Percentiles rank a stretch among this genome's conserved stretches.
phyloP scores from a whole-genome alignment of 352 stramenopile genomes.

The Elongisporangium prolatum region DNA sequence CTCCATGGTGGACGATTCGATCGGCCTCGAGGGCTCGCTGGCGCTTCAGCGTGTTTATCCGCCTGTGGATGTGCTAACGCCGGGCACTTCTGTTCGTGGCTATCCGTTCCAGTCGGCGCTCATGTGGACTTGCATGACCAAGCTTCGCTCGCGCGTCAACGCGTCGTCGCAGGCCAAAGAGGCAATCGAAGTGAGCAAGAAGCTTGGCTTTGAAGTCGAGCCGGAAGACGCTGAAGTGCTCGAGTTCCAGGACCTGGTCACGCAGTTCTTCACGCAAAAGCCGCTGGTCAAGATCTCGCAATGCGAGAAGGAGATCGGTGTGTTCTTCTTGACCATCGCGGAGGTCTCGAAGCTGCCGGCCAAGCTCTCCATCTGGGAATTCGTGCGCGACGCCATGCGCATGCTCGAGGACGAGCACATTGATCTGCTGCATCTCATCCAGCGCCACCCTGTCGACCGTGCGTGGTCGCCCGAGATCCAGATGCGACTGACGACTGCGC shows the following conservation, averaged over 20 bases:
- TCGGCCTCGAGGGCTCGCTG: constrained; percentile 46
- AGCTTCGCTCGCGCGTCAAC: constrained; percentile 63
- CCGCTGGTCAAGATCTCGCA: constrained; percentile 18
- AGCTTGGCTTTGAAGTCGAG: constrained; percentile 74
- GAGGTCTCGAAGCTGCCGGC: constrained; percentile 36
- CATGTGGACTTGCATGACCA: constrained; percentile 61
- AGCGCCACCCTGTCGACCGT: constrained; percentile 38
- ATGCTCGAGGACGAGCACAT: constrained; percentile 30
- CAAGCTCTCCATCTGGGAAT: constrained; percentile 41
- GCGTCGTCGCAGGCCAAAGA: constrained; percentile 44
- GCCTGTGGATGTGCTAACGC: constrained; percentile 61
- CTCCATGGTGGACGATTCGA: constrained; percentile 70
- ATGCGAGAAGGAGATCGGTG: constrained; percentile 44
- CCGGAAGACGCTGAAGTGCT: constrained; percentile 65
- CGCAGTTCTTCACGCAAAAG: constrained; percentile 68
- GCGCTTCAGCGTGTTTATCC: constrained; percentile 54
- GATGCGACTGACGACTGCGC: constrained; percentile 29
- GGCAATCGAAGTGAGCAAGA: constrained; percentile 48
- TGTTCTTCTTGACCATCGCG: constrained; percentile 54
- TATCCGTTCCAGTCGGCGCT: constrained; percentile 73
- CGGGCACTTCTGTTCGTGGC: constrained; percentile 57
- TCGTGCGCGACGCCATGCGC: constrained; percentile 29
- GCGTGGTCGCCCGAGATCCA: constrained; percentile 52
- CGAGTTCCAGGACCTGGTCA: constrained; percentile 64
- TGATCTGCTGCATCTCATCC: constrained; percentile 48